A percentile compares a stretch with the other conserved stretches of the same genome.
Evolutionary conservation across 768 basidiomycete genomes (phyloP).

Genomic region (Tephrocybe sp.): DNA sequence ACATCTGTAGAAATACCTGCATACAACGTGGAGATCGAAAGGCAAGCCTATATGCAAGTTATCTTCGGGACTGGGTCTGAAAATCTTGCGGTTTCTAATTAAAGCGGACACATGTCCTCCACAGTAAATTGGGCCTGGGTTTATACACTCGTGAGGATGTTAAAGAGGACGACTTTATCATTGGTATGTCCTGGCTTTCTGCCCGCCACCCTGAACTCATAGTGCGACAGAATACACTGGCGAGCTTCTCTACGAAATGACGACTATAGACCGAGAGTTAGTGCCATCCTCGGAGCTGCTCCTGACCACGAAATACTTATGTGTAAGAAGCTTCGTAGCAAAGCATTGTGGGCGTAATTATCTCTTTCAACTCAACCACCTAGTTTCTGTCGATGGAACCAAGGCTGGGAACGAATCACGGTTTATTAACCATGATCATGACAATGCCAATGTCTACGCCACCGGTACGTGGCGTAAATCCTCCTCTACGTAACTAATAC

Average conservation of each 20-base stretch:
- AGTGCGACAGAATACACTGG: constrained; percentile 58
- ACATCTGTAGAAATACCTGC: constrained; percentile 44
- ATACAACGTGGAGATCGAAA: constrained; percentile 45
- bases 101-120: constrained; percentile 40
- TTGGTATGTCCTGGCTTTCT: constrained; percentile 29
- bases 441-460: constrained; percentile 42
- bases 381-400: constrained; percentile 50
- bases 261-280: constrained; percentile 49
- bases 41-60: constrained; percentile 23
- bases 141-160: constrained; percentile 46
- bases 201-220: background rate
- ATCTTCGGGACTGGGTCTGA: background rate
- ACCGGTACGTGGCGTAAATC: constrained; percentile 30
- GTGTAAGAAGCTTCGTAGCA: constrained; percentile 35
- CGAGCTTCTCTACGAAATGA: constrained; percentile 52
- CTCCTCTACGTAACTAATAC: background rate
- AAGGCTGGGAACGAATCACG: constrained; percentile 60
- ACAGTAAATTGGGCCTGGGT: constrained; percentile 51
- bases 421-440: constrained; percentile 60
- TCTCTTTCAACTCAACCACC: constrained; percentile 50
- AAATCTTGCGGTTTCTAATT: background rate
- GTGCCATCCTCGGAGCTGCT: constrained; percentile 14
- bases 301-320: background rate
- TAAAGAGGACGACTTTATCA: constrained; percentile 42
- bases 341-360: constrained; percentile 56